Evolutionary conservation across 2,329 filamentous ascomycete species (phyloP).

Genomic region (Clarireedia monteithiana): DNA sequence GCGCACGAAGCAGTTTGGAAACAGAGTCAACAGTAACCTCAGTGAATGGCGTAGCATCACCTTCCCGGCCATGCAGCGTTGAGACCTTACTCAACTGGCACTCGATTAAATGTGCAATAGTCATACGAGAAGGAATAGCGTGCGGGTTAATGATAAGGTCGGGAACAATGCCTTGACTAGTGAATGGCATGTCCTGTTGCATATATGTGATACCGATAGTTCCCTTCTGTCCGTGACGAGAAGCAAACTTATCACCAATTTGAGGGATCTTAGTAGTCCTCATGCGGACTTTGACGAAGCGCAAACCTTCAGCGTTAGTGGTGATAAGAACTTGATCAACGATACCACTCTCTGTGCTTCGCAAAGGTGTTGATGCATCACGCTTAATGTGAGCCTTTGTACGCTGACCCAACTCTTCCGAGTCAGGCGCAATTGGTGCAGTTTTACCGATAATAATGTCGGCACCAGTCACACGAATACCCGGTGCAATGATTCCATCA

Average conservation of each 20-base stretch:
- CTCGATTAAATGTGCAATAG: constrained; percentile 99
- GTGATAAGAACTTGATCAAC: constrained; percentile 90
- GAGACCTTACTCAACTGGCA: constrained; percentile 96
- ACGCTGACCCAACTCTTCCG: constrained; percentile 86
- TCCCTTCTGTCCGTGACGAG: constrained; percentile 97
- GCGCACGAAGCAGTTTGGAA: constrained; percentile 74
- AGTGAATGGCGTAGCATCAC: constrained; percentile 95
- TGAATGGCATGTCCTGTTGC: constrained; percentile 98
- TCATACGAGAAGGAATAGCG: constrained; percentile 99
- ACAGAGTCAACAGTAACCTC: constrained; percentile 95
- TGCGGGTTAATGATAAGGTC: constrained; percentile 99
- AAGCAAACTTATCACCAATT: constrained; percentile 98
- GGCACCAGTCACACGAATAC: constrained; percentile 90
- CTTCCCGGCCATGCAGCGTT: constrained; percentile 86
- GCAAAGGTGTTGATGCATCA: constrained; percentile 88
- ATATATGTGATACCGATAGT: constrained; percentile 98
- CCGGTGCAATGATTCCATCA: constrained; percentile 89
- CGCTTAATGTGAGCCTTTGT: constrained; percentile 87
- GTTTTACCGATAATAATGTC: constrained; percentile 99
- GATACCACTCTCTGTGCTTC: constrained; percentile 95
- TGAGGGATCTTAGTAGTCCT: constrained; percentile 96
- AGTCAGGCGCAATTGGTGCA: constrained; percentile 85
- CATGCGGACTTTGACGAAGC: constrained; percentile 96
- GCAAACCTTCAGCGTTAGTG: constrained; percentile 87
- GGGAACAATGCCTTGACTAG: constrained; percentile 79